Conservation (phyloP, 306 rosid genomes). For the apple (Malus domestica) region DNA sequence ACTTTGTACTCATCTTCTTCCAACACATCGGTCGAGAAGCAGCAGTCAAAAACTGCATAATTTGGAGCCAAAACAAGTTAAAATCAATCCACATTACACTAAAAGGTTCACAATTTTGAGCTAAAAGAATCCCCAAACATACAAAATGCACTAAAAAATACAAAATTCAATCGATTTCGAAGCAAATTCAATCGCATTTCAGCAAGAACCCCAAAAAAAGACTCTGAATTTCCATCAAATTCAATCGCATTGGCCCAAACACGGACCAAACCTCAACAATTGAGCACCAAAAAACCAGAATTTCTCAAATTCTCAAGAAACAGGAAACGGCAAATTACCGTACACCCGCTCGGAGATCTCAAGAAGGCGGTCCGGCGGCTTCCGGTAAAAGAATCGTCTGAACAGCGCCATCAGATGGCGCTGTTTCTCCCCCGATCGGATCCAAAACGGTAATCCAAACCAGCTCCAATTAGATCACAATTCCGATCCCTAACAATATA, state of each 20-base stretch:
- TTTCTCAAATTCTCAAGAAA: not conserved
- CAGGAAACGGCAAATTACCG: conserved; percentile 34
- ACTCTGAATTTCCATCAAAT: conserved; percentile 20
- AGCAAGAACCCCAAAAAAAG: not conserved
- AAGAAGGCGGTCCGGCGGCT: conserved; percentile 99
- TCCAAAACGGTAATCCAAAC: conserved; percentile 62
- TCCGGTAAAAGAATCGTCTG: conserved; percentile 84
- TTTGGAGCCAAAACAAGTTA: not conserved
- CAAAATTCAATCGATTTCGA: not conserved
- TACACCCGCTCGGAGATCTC: conserved; percentile 97
- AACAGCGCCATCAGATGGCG: conserved; percentile 99
- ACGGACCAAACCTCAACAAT: conserved; percentile 9
- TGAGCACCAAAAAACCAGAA: conserved; percentile 13
- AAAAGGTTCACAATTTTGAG: not conserved
- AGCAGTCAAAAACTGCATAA: conserved; percentile 81
- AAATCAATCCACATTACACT: not conserved
- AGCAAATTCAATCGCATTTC: not conserved
- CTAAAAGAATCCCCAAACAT: not conserved
- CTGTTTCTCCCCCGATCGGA: conserved; percentile 79
- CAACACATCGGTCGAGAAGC: conserved; percentile 86
- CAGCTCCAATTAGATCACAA: conserved; percentile 35
- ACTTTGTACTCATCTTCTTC: conserved; percentile 82
- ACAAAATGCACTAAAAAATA: not conserved
- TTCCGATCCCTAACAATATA: not conserved
- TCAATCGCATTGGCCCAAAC: conserved; percentile 29